These are phyloP conservation scores for Punica granatum DNA, from an alignment of 345 rosid species.

Conservation along the genomic window DNA sequence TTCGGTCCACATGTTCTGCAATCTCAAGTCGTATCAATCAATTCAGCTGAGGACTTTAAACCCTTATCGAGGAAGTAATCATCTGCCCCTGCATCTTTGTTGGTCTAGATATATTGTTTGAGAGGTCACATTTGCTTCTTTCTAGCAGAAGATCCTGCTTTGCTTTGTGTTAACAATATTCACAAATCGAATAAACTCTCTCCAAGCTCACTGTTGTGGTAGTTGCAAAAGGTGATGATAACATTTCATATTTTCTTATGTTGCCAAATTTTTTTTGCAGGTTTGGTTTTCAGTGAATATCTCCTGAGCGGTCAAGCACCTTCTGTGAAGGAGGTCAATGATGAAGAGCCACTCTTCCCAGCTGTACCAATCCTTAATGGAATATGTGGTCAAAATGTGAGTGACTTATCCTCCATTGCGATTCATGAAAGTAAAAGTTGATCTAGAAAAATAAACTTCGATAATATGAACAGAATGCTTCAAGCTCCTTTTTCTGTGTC, in stretches of 20 bases:
- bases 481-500: not conserved
- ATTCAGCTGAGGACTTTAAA: constrained; percentile 90
- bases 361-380: constrained; percentile 34
- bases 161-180: not conserved
- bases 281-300: constrained; percentile 89
- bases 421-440: not conserved
- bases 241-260: not conserved
- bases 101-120: not conserved
- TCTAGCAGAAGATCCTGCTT: not conserved
- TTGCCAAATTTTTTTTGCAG: constrained; percentile 28
- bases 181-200: not conserved
- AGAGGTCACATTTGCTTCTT: not conserved
- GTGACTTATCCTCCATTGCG: not conserved
- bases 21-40: constrained; percentile 85
- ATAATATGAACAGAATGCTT: not conserved
- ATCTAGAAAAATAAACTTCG: not conserved
- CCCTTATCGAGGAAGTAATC: constrained; percentile 92
- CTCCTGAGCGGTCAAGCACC: constrained; percentile 95
- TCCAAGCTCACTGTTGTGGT: not conserved
- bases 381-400: constrained; percentile 32
- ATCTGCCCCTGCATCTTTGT: constrained; percentile 11
- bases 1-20: constrained; percentile 89
- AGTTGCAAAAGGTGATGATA: not conserved
- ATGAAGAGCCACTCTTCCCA: constrained; percentile 94
- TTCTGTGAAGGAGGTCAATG: constrained; percentile 78